Percentiles rank a stretch among this genome's conserved stretches.
phyloP scores from a whole-genome alignment of 2,329 filamentous ascomycete genomes.

The Pestalotiopsis sp. region DNA sequence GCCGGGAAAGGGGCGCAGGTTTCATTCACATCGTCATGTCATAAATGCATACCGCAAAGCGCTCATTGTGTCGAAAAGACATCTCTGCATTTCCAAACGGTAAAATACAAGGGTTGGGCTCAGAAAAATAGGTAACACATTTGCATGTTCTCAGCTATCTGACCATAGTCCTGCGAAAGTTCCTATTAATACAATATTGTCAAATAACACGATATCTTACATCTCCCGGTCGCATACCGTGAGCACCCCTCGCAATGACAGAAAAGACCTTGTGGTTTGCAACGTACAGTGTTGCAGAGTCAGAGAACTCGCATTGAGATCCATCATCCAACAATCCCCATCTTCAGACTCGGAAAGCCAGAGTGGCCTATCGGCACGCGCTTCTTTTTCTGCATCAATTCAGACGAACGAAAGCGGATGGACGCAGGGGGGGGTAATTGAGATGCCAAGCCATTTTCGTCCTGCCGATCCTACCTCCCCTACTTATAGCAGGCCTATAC shows the following conservation, averaged over 20 bases:
- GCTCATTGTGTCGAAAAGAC: no score
- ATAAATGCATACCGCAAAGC: no score
- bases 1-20: no score
- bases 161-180: no score
- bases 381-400: neutral
- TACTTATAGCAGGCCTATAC: neutral
- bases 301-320: neutral
- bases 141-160: neutral
- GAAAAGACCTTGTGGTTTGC: neutral
- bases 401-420: neutral
- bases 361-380: neutral
- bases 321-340: no score
- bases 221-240: no score
- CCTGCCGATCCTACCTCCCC: slow-evolving; percentile 2
- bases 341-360: neutral
- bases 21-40: no score
- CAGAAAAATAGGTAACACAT: neutral
- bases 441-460: neutral
- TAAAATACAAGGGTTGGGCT: neutral
- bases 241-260: no score
- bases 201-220: no score
- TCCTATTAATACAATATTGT: no score
- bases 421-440: neutral
- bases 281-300: neutral
- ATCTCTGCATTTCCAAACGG: neutral